Base-by-base conservation (phyloP, 2,329 filamentous ascomycete species). In the Hymenoscyphus fraxineus region DNA sequence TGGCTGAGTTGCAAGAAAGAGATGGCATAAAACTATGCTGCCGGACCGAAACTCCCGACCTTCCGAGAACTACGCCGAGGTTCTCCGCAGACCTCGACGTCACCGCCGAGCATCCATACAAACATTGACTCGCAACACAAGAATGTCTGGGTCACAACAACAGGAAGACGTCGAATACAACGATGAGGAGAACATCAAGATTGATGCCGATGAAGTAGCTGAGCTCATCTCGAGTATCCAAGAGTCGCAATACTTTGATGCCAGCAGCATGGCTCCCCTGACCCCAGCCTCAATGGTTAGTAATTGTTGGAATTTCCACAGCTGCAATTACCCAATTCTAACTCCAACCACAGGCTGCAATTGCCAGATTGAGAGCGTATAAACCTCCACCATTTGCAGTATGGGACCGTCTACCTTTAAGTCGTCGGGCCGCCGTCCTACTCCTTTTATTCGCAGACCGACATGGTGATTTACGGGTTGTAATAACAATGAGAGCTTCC, bases 391-490 rank as follows among this genome's bases (percentile, higher is more conserved):
- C 84, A 2, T 88, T 88, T 70, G 80, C 86, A 12, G 74, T 84
- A 64, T 89, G 87, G 87, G 83, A 88, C 72, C 77, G 77, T 22
- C 79, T 89, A 35, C 86, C 87, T 2, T 77, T 83, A 15, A 85
- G 81, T 68, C 85, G 91, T 67, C 87, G 93, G 69, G 94, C 94
- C 15, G 93, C 94, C 31, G 94, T 98, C 51, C 80, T 98, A 62
- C 84, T 98, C 59, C 83, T 98, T 61, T 83, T 98, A 1, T 97
- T 95, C 75, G 92, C 93, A 41, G 94, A 97, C 77, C 84, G 85
- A 55, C 81, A 84, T 67, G 94, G 94, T 51, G 90, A 96, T 70
- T 80, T 98, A 65, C 85, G 86, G 19, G 85, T 89, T 60, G 87
- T 90, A 39, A 82, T 90, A 65, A 90, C 87, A 16, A 88, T 89